A percentile compares a stretch with the other conserved stretches of the same genome.
Evolutionary conservation across 2,329 filamentous ascomycete genomes (phyloP).

Genomic region (Fusarium napiforme): DNA sequence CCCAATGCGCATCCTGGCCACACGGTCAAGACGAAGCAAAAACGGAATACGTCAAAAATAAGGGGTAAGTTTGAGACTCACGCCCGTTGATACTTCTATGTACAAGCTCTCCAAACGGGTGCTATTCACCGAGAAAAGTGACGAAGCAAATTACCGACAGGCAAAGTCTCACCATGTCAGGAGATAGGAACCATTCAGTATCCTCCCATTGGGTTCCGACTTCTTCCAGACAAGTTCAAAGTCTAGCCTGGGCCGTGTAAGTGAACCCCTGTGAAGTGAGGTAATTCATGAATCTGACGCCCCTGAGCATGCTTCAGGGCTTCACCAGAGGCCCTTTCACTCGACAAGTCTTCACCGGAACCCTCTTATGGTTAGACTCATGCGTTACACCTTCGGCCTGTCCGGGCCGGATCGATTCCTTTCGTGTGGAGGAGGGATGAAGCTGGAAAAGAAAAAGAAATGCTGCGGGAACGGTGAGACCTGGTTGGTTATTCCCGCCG

Average conservation of each 20-base stretch:
- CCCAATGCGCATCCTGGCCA: conserved; percentile 42
- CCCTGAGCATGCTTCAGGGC: conserved; percentile 27
- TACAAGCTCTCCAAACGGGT: conserved; percentile 17
- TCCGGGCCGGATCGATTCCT: conserved; percentile 29
- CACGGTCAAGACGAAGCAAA: conserved; percentile 32
- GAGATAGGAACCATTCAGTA: conserved; percentile 32
- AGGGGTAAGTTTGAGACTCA: conserved; percentile 23
- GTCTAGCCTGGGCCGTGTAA: conserved; percentile 20
- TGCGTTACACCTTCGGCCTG: conserved; percentile 39
- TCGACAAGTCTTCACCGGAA: conserved; percentile 31
- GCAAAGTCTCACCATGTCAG: conserved; percentile 44
- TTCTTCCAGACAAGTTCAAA: conserved; percentile 25
- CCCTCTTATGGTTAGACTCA: conserved; percentile 30
- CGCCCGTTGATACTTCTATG: background rate
- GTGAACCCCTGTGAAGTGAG: conserved; percentile 27
- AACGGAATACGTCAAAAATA: conserved; percentile 11
- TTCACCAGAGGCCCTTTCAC: conserved; percentile 6
- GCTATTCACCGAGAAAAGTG: conserved; percentile 24
- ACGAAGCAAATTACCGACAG: conserved; percentile 34
- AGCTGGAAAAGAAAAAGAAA: background rate
- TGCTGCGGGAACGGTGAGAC: conserved; percentile 15
- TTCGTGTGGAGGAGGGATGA: conserved; percentile 2
- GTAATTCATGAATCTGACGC: conserved; percentile 5
- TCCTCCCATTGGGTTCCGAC: conserved; percentile 28
- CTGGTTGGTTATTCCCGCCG: conserved; percentile 23